A percentile compares a stretch with the other conserved stretches of the same genome.
Evolutionary conservation across 228 moss, liverwort and hornwort genomes (phyloP).

Genomic region (Sphagnum magellanicum): DNA sequence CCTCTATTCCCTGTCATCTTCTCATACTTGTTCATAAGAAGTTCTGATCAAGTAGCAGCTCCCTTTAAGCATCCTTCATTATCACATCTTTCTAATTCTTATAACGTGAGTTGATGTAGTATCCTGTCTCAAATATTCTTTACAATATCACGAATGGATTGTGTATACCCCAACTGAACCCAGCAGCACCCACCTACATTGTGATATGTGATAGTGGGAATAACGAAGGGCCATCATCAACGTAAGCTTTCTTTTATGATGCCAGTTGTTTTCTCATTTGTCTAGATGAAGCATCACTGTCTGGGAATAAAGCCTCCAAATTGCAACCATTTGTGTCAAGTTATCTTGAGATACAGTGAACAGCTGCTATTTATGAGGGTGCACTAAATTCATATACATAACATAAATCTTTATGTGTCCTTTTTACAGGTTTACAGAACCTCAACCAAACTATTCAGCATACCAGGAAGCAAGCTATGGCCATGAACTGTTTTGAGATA

Average conservation of each 20-base stretch:
- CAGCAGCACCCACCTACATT: slow-evolving; percentile 31
- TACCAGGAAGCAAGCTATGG: slow-evolving; percentile 69
- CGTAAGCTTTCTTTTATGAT: slow-evolving; percentile 10
- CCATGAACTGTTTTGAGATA: slow-evolving; percentile 49
- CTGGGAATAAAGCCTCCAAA: no score
- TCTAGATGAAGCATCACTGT: no score
- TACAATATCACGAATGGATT: slow-evolving; percentile 64
- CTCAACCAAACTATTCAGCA: slow-evolving; percentile 55
- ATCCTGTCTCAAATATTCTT: slow-evolving; percentile 63
- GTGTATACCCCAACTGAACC: background rate
- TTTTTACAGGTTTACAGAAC: slow-evolving; percentile 18
- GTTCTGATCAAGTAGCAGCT: no score
- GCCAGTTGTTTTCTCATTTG: no score
- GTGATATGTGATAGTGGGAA: slow-evolving; percentile 54
- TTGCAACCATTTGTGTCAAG: no score
- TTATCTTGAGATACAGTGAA: no score
- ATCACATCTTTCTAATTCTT: background rate
- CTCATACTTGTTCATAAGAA: no score
- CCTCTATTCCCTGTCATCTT: no score
- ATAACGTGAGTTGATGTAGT: slow-evolving; percentile 19
- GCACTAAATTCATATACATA: no score
- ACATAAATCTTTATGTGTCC: no score
- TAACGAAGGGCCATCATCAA: slow-evolving; percentile 27
- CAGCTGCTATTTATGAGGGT: no score
- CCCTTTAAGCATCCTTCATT: no score